These are phyloP conservation scores for Wallacemonas sp. DNA, from an alignment of 208 protist genomes.

Conservation along the genomic window DNA sequence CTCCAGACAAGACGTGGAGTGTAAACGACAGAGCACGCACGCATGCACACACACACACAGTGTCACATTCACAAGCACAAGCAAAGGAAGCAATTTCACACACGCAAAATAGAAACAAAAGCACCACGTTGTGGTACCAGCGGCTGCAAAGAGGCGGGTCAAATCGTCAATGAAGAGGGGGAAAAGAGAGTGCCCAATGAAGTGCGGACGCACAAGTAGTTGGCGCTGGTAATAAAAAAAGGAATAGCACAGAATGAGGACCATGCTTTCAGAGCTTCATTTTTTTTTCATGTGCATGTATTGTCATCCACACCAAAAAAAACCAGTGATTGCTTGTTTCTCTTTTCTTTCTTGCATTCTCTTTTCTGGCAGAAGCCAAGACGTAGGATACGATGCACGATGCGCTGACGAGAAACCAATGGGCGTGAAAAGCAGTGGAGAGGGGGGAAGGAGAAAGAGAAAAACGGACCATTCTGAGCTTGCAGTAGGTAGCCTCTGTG, in stretches of 20 bases:
- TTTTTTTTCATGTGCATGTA: neutral
- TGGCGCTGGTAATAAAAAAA: neutral
- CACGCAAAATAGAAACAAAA: too few species aligned
- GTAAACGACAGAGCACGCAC: too few species aligned
- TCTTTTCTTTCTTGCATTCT: neutral
- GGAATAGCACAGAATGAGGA: neutral
- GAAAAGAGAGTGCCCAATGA: slow-evolving; percentile 9
- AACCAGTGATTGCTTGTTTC: neutral
- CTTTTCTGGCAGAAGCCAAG: neutral
- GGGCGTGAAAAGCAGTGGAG: too few species aligned
- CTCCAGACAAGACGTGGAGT: too few species aligned
- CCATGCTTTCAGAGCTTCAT: neutral
- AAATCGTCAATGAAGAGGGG: slow-evolving; percentile 15
- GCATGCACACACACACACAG: too few species aligned
- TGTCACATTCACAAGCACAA: too few species aligned
- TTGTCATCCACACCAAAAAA: too few species aligned
- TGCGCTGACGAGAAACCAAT: slow-evolving; percentile 8
- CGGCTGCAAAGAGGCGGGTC: too few species aligned
- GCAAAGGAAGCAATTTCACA: too few species aligned
- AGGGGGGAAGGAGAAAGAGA: slow-evolving; percentile 9
- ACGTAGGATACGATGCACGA: neutral
- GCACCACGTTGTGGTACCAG: too few species aligned
- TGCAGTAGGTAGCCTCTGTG: neutral
- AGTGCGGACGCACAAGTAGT: neutral
- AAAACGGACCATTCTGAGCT: slow-evolving; percentile 6